Evolutionary conservation across 1,284 basidiomycete genomes (phyloP).

Genomic region (Ustilago hordei): DNA sequence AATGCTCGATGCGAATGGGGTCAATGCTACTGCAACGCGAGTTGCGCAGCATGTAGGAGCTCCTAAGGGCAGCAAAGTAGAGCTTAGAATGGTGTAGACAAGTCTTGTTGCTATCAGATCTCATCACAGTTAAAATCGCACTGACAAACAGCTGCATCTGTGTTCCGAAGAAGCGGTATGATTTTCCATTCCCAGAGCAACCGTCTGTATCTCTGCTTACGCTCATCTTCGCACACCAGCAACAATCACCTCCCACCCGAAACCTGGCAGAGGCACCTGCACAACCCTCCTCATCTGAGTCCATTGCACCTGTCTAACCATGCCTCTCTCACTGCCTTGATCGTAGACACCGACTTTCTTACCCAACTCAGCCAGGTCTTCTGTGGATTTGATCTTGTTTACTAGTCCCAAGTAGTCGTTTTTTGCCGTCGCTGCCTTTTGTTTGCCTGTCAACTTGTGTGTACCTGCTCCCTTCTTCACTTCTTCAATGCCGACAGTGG

Average conservation of each 20-base stretch:
- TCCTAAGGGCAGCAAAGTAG: background rate
- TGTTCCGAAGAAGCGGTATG: no score
- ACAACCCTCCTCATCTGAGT: slow-evolving; percentile 42
- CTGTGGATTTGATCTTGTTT: slow-evolving; percentile 6
- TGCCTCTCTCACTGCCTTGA: background rate
- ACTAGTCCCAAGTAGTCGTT: slow-evolving; percentile 23
- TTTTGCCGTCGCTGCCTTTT: slow-evolving; percentile 5
- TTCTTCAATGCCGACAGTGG: background rate
- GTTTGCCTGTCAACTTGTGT: background rate
- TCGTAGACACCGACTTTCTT: background rate
- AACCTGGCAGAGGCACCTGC: slow-evolving; percentile 28
- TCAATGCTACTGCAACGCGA: background rate
- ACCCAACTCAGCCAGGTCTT: slow-evolving; percentile 1
- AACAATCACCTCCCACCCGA: slow-evolving; percentile 45
- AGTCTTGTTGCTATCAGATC: background rate
- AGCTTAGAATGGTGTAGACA: slow-evolving; percentile 1
- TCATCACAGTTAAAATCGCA: no score
- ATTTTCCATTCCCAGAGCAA: background rate
- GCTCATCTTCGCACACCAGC: slow-evolving; percentile 34
- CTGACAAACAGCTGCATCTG: no score
- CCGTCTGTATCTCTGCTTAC: background rate
- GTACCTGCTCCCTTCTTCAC: background rate
- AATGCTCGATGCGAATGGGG: no score
- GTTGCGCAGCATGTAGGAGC: background rate
- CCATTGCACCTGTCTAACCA: slow-evolving; percentile 50